phyloP scores from a whole-genome alignment of 805 yeast genomes.

The Clavispora carvajalis region DNA sequence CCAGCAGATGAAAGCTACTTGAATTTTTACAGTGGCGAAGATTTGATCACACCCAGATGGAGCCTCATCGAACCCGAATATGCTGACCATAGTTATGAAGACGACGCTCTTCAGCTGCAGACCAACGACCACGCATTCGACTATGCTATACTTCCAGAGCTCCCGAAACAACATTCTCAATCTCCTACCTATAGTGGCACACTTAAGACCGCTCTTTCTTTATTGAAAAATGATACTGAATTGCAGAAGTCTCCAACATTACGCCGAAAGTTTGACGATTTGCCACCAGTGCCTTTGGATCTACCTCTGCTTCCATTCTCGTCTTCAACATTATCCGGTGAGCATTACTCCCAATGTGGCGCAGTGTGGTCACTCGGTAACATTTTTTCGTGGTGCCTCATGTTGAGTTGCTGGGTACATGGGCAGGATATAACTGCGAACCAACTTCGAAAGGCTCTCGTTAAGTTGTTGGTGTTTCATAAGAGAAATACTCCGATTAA shows the following conservation, averaged over 20 bases:
- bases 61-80: slow-evolving; percentile 14
- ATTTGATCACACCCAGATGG: slow-evolving; percentile 13
- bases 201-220: slow-evolving; percentile 24
- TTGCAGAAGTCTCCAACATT: slow-evolving; percentile 2
- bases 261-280: slow-evolving; percentile 15
- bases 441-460: slow-evolving; percentile 51
- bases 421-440: slow-evolving; percentile 43
- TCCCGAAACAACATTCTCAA: slow-evolving; percentile 16
- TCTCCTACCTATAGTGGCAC: slow-evolving; percentile 9
- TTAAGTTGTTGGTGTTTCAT: slow-evolving; percentile 46
- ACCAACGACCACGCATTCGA: slow-evolving; percentile 25
- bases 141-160: slow-evolving; percentile 31
- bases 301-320: slow-evolving; percentile 56
- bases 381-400: slow-evolving; percentile 52
- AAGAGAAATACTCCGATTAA: slow-evolving; percentile 46
- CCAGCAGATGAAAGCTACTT: slow-evolving; percentile 8
- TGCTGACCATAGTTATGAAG: slow-evolving; percentile 8
- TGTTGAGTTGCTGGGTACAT: slow-evolving; percentile 49
- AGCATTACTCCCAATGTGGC: slow-evolving; percentile 46
- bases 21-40: slow-evolving; percentile 8
- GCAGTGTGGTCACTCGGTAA: slow-evolving; percentile 43
- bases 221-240: slow-evolving; percentile 24
- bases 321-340: slow-evolving; percentile 41
- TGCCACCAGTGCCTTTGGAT: slow-evolving; percentile 43
- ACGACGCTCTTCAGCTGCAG: slow-evolving; percentile 16